Evolutionary conservation across 331 rosid species (phyloP).

Genomic region (Stylosanthes scabra): DNA sequence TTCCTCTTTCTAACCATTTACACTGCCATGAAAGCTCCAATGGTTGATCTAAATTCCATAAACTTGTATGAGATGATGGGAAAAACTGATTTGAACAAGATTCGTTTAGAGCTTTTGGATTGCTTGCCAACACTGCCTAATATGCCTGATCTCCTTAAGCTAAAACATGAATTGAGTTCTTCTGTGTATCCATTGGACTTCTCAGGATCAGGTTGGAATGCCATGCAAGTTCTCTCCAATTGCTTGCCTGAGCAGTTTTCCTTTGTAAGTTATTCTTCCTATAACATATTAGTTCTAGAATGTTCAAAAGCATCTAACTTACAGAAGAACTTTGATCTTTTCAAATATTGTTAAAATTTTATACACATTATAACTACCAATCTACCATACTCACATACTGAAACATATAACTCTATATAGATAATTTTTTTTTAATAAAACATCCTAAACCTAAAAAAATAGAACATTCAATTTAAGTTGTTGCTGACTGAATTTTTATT

Average conservation of each 20-base stretch:
- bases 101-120: constrained; percentile 53
- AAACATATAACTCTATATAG: too few relatives aligned
- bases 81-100: constrained; percentile 49
- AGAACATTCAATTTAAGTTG: too few relatives aligned
- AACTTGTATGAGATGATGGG: constrained; percentile 44
- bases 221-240: constrained; percentile 48
- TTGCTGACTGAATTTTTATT: too few relatives aligned
- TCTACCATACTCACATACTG: too few relatives aligned
- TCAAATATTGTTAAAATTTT: too few relatives aligned
- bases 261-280: constrained; percentile 42
- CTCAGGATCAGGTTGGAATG: constrained; percentile 51
- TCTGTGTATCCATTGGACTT: constrained; percentile 50
- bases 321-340: too few relatives aligned
- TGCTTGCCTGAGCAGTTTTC: constrained; percentile 53
- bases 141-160: constrained; percentile 43
- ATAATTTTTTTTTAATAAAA: too few relatives aligned
- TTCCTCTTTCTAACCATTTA: constrained; percentile 63
- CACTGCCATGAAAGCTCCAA: constrained; percentile 57
- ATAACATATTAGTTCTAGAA: background rate
- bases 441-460: too few relatives aligned
- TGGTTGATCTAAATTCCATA: constrained; percentile 48
- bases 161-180: constrained; percentile 42
- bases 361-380: too few relatives aligned
- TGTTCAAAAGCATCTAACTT: background rate
- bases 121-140: constrained; percentile 55